Evolutionary conservation across 208 protist genomes (phyloP), one percentile per base, ranked within the genome.

Genomic region (Trypanosoma brucei): DNA sequence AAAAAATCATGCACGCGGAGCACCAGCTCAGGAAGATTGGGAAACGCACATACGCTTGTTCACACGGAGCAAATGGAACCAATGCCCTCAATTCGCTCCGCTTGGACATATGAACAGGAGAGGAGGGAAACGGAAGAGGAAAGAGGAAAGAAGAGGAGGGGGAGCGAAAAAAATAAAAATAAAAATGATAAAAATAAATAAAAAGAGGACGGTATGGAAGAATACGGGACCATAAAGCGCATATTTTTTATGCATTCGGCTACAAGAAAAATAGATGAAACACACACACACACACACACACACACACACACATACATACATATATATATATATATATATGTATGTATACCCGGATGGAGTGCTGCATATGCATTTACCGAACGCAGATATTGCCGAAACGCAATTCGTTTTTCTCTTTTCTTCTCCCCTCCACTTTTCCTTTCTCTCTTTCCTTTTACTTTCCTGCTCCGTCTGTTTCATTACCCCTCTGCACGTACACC

Each of bases 81-180:
- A 22, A 22, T 22, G 22, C 22, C 22, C 22, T 22, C 22, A 22
- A 22, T 22, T 22, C 22, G 22, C 22, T 22, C 22, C 22, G 22
- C 22, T 22, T 22, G 22, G 22, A 22, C 22, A 22, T 22, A 22
- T 22, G 22, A 22, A 22, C 22, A 22, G 22, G 22, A 22, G 22
- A 22, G 30, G 22, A 8, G 34, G 4, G 42, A 7, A 42, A 42
- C 1, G 35, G 13, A 44, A 11, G 33, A 58, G n/a, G 42, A 7
- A 42, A 58, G 42, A 42, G 36, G 36, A 58, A 42, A 2, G 13
- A 3, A 31, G 7, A 22, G 30, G n/a, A 3, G 22, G 36, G 42
- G 44, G 3, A 68, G 54, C 45, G 68, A 57, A 49, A 57, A 37
- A 67, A 64, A 78, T 40, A 62, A 8, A 54, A 59, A 60, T 46